Evolutionary conservation across 352 stramenopile genomes (phyloP).

Genomic region (Hyaloperonospora arabidopsidis): DNA sequence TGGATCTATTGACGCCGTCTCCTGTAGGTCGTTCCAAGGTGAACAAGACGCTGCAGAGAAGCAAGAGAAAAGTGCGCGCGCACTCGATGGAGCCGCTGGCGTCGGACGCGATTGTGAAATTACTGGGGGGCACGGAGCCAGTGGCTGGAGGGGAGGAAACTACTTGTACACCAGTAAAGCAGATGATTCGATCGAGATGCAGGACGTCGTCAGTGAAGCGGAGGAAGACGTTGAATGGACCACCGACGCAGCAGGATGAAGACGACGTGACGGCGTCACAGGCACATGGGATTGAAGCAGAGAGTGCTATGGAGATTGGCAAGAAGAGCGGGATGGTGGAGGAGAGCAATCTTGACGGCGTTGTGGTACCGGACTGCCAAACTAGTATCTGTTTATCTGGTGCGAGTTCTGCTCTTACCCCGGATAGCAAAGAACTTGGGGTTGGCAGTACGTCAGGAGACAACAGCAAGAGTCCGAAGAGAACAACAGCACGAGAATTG

Average conservation of each 20-base stretch:
- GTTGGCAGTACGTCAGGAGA: neutral
- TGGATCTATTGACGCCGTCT: conserved; percentile 6
- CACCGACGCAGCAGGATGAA: conserved; percentile 21
- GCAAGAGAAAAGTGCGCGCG: conserved; percentile 37
- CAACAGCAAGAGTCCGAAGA: conserved; percentile 6
- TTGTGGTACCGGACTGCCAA: conserved; percentile 22
- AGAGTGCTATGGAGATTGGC: conserved; percentile 33
- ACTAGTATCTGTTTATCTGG: conserved; percentile 11
- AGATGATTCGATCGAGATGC: conserved; percentile 17
- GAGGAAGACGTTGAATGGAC: conserved; percentile 26
- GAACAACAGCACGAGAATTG: conserved; percentile 24
- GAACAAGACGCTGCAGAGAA: conserved; percentile 13
- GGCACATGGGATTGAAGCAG: conserved; percentile 26
- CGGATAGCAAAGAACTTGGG: conserved; percentile 11
- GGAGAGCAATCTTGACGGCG: conserved; percentile 6
- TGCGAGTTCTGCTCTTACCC: conserved; percentile 9
- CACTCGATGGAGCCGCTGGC: conserved; percentile 64
- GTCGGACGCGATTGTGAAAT: conserved; percentile 52
- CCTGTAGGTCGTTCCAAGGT: conserved; percentile 11
- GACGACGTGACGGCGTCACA: conserved; percentile 25
- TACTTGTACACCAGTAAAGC: conserved; percentile 17
- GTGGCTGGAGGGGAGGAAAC: conserved; percentile 2
- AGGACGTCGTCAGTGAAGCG: conserved; percentile 26
- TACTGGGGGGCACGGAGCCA: conserved; percentile 31
- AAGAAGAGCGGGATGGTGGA: conserved; percentile 7